These are phyloP conservation scores for Phytophthora citrophthora DNA, from an alignment of 352 stramenopile genomes.

Conservation along the genomic window DNA sequence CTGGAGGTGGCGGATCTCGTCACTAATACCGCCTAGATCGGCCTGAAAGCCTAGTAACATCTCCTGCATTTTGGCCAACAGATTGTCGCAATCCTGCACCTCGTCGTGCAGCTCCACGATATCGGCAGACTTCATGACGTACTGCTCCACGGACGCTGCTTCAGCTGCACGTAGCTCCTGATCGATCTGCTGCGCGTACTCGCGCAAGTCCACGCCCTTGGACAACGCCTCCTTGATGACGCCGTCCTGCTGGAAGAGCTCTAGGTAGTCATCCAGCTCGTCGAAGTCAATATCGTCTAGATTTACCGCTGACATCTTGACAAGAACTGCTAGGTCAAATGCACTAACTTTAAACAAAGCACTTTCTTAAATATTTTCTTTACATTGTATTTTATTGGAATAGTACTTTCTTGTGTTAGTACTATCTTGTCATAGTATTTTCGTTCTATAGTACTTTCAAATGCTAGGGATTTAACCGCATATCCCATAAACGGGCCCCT, in stretches of 20 bases:
- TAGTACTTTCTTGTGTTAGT: too few relatives aligned
- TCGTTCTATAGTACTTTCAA: too few relatives aligned
- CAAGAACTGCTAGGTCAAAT: too few relatives aligned
- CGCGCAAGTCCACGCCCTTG: conserved; percentile 90
- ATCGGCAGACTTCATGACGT: conserved; percentile 89
- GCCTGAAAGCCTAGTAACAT: conserved; percentile 98
- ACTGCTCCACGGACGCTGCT: conserved; percentile 86
- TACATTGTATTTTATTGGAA: too few relatives aligned
- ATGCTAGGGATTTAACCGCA: too few relatives aligned
- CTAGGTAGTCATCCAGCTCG: conserved; percentile 94
- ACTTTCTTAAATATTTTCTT: too few relatives aligned
- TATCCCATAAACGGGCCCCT: too few relatives aligned
- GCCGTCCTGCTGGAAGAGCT: conserved; percentile 94
- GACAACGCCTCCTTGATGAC: conserved; percentile 92
- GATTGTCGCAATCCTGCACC: conserved; percentile 96
- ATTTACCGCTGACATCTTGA: conserved; percentile 42
- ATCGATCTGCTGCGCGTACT: conserved; percentile 93
- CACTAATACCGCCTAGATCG: conserved; percentile 96
- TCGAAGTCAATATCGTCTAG: conserved; percentile 94
- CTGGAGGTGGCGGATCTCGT: conserved; percentile 98
- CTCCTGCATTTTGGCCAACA: conserved; percentile 97
- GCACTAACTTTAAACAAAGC: too few relatives aligned
- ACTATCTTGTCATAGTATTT: too few relatives aligned
- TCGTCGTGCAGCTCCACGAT: conserved; percentile 93
- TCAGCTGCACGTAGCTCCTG: conserved; percentile 86